phyloP scores from a whole-genome alignment of 495 filamentous ascomycete genomes.

The Niebla homalea region DNA sequence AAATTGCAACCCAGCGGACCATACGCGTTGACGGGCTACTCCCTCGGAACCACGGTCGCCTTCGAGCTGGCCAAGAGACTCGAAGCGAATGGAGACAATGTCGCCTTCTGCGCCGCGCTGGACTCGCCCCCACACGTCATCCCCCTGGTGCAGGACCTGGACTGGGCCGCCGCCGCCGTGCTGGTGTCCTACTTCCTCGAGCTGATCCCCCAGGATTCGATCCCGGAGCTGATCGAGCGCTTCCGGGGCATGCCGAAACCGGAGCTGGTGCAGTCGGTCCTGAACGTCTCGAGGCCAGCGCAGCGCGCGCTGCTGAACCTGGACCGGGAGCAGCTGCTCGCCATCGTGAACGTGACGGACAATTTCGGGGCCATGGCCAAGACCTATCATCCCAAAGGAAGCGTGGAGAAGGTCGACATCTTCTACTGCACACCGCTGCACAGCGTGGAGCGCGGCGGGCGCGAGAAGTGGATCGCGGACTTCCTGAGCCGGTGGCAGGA shows the following conservation, averaged over 20 bases:
- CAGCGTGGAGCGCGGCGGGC: not conserved
- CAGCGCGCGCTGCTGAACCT: too few relatives aligned
- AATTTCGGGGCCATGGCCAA: not conserved
- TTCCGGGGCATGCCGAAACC: too few relatives aligned
- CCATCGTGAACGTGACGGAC: too few relatives aligned
- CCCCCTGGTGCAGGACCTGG: not conserved
- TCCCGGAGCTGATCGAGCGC: too few relatives aligned
- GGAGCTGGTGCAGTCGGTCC: not conserved
- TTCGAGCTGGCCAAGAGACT: slow-evolving; percentile 41
- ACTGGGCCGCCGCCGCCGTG: not conserved
- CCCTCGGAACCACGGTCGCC: slow-evolving; percentile 37
- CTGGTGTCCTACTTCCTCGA: not conserved
- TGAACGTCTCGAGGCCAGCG: not conserved
- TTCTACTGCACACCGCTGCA: not conserved
- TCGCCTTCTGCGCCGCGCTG: slow-evolving; percentile 19
- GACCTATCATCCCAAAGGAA: not conserved
- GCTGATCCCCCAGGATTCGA: too few relatives aligned
- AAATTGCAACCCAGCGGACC: slow-evolving; percentile 36
- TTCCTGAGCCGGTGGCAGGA: not conserved
- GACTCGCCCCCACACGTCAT: slow-evolving; percentile 40
- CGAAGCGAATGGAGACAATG: slow-evolving; percentile 18
- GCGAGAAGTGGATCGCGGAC: not conserved
- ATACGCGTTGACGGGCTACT: slow-evolving; percentile 45
- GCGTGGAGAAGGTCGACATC: not conserved
- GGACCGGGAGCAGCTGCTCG: too few relatives aligned